Evolutionary conservation across 768 basidiomycete species (phyloP).

Genomic region (Royoungia palumana): DNA sequence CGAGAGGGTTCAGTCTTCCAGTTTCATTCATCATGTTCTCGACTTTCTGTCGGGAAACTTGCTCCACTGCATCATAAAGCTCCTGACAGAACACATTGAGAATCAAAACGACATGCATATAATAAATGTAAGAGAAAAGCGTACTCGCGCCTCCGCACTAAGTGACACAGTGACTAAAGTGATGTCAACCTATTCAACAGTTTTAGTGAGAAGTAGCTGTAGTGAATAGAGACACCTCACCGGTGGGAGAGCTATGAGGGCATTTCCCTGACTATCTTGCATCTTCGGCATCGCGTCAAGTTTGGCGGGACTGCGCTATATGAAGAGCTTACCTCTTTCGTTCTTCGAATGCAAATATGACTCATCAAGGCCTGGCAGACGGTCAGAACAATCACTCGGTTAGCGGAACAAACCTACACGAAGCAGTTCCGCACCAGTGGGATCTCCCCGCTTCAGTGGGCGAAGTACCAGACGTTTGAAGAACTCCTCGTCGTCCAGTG

Average conservation of each 20-base stretch:
- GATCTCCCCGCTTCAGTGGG: constrained; percentile 67
- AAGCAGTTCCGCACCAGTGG: constrained; percentile 66
- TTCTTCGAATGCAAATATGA: constrained; percentile 74
- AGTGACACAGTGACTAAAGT: constrained; percentile 70
- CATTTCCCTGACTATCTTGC: constrained; percentile 75
- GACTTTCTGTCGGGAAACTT: constrained; percentile 59
- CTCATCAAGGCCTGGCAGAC: constrained; percentile 64
- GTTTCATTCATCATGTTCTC: constrained; percentile 46
- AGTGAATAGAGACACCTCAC: constrained; percentile 30
- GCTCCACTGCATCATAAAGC: constrained; percentile 69
- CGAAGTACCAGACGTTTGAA: constrained; percentile 78
- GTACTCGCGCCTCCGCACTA: constrained; percentile 59
- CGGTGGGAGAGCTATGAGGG: constrained; percentile 72
- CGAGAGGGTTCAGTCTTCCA: constrained; percentile 41
- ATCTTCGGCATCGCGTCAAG: constrained; percentile 49
- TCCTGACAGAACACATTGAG: constrained; percentile 34
- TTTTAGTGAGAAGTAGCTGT: background rate
- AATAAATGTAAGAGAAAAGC: constrained; percentile 9
- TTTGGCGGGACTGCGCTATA: background rate
- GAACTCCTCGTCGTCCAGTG: constrained; percentile 79
- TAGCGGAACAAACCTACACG: constrained; percentile 42
- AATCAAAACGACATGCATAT: background rate
- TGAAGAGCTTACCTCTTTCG: constrained; percentile 59
- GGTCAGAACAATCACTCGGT: constrained; percentile 1
- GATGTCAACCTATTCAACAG: constrained; percentile 60